A percentile compares a stretch with the other conserved stretches of the same genome.
Conservation (phyloP, 345 rosid species). For the Fremontodendron californicum region DNA sequence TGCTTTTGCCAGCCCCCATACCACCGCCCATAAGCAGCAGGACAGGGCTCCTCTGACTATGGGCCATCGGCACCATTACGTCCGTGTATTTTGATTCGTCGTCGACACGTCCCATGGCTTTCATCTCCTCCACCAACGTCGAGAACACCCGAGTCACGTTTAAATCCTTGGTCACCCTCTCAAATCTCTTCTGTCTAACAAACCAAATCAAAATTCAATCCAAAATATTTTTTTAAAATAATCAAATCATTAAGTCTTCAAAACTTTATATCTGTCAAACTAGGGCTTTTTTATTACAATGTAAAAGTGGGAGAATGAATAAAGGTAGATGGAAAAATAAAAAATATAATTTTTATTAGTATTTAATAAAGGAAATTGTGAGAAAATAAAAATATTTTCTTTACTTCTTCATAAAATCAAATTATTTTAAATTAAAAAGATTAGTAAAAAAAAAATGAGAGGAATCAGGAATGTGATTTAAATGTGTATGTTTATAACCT, state of each 20-base stretch:
- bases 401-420: too few relatives aligned
- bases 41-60: slow-evolving; percentile 73
- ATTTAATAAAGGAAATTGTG: too few relatives aligned
- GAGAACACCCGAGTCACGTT: slow-evolving; percentile 69
- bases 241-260: not conserved
- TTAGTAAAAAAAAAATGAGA: too few relatives aligned
- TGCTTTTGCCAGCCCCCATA: slow-evolving; percentile 98
- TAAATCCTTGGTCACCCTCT: slow-evolving; percentile 59
- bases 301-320: too few relatives aligned
- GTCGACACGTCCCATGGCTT: slow-evolving; percentile 39
- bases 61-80: slow-evolving; percentile 84
- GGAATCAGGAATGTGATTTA: too few relatives aligned
- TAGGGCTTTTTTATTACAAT: too few relatives aligned
- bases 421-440: too few relatives aligned
- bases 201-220: not conserved
- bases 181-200: slow-evolving; percentile 69
- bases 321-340: too few relatives aligned
- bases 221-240: not conserved
- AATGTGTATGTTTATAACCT: too few relatives aligned
- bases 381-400: too few relatives aligned
- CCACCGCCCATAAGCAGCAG: slow-evolving; percentile 97
- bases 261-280: too few relatives aligned
- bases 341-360: too few relatives aligned
- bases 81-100: slow-evolving; percentile 50
- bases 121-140: slow-evolving; percentile 83